A percentile compares a stretch with the other conserved stretches of the same genome.
phyloP scores from a whole-genome alignment of 352 stramenopile species.

The Phytophthora sp. region DNA sequence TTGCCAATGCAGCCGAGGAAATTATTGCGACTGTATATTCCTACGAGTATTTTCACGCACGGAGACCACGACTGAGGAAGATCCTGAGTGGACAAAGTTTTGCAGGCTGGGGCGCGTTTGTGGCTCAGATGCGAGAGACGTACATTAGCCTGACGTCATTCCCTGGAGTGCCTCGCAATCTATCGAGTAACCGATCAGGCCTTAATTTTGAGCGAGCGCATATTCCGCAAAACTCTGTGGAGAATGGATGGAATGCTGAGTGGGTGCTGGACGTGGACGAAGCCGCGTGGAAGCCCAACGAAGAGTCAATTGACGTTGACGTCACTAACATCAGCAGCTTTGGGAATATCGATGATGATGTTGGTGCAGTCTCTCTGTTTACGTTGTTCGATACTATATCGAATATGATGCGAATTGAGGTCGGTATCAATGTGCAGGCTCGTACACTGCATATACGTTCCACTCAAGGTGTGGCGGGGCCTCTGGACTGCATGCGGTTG shows the following conservation, averaged over 20 bases:
- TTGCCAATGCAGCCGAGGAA: slow-evolving; percentile 53
- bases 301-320: slow-evolving; percentile 1
- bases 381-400: slow-evolving; percentile 49
- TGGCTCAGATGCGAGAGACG: slow-evolving; percentile 59
- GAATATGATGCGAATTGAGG: slow-evolving; percentile 42
- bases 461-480: slow-evolving; percentile 19
- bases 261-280: slow-evolving; percentile 62
- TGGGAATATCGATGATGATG: slow-evolving; percentile 1
- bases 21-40: slow-evolving; percentile 63
- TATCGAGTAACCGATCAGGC: neutral
- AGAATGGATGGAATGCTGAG: slow-evolving; percentile 53
- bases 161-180: neutral
- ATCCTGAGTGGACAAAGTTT: slow-evolving; percentile 55
- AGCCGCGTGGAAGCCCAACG: slow-evolving; percentile 43
- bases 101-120: slow-evolving; percentile 52
- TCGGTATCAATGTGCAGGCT: slow-evolving; percentile 37
- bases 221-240: slow-evolving; percentile 29
- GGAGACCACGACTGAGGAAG: slow-evolving; percentile 45
- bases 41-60: slow-evolving; percentile 48
- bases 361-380: slow-evolving; percentile 34
- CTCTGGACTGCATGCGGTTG: slow-evolving; percentile 38
- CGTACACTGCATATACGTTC: slow-evolving; percentile 41
- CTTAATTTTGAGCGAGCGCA: slow-evolving; percentile 13
- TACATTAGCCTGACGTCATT: slow-evolving; percentile 42
- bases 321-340: neutral